Conservation (phyloP, 1,284 basidiomycete species). For the Meripilus lineatus region DNA sequence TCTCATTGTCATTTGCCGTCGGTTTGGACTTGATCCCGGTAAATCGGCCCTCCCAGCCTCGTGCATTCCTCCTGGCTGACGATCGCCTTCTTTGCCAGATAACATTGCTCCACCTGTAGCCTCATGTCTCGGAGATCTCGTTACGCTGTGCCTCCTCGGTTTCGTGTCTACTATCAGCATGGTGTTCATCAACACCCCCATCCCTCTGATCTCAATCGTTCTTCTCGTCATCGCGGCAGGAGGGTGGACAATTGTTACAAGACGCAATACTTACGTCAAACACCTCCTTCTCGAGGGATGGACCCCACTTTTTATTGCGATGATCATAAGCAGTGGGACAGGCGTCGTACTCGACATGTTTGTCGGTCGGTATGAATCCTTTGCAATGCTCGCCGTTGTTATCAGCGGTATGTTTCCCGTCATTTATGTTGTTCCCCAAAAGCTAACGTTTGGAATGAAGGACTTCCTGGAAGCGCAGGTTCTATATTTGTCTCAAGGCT, state of each 20-base stretch:
- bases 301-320: constrained; percentile 87
- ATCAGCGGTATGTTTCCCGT: constrained; percentile 63
- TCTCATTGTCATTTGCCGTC: constrained; percentile 78
- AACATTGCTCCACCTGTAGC: constrained; percentile 96
- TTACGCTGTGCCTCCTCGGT: constrained; percentile 81
- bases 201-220: constrained; percentile 57
- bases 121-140: constrained; percentile 87
- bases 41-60: constrained; percentile 15
- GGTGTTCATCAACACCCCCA: constrained; percentile 55
- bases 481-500: constrained; percentile 90
- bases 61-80: neutral
- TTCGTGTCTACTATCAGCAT: constrained; percentile 63
- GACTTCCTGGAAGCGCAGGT: constrained; percentile 80
- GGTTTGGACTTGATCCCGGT: constrained; percentile 82
- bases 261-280: constrained; percentile 61
- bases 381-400: constrained; percentile 84
- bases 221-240: constrained; percentile 54
- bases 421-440: neutral
- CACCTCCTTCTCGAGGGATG: constrained; percentile 82
- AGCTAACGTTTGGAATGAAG: neutral
- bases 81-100: constrained; percentile 44
- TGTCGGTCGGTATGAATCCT: constrained; percentile 83
- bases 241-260: constrained; percentile 50
- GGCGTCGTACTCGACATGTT: constrained; percentile 91
- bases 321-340: constrained; percentile 88